Conservation (phyloP, 441 rosid genomes). For the Gossypium davidsonii region DNA sequence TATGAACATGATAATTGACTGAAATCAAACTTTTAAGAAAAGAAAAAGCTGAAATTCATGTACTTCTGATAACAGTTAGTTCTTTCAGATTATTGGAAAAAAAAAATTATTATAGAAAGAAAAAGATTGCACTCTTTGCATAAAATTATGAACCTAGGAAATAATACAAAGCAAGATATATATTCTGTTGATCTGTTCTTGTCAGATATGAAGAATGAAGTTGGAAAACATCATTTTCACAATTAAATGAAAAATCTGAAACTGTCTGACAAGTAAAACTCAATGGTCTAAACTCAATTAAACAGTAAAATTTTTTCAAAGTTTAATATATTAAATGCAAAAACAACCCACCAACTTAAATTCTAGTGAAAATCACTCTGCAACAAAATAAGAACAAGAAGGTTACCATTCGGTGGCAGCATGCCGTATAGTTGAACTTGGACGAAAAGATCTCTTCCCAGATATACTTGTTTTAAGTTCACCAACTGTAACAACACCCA, state of each 20-base stretch:
- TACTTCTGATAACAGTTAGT: not conserved
- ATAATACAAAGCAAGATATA: not conserved
- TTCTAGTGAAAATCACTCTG: not conserved
- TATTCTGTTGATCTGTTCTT: not conserved
- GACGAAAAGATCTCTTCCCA: conserved; percentile 83
- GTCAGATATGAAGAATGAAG: not conserved
- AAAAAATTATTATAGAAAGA: not conserved
- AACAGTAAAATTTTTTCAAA: not conserved
- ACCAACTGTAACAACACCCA: conserved; percentile 79
- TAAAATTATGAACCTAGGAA: conserved; percentile 5
- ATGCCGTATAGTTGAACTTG: conserved; percentile 75
- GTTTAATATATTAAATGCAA: not conserved
- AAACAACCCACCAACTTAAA: not conserved
- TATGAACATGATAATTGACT: not conserved
- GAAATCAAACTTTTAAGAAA: not conserved
- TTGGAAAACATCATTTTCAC: not conserved
- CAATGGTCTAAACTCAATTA: not conserved
- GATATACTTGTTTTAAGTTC: conserved; percentile 82
- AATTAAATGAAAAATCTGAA: not conserved
- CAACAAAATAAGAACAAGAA: conserved; percentile 11
- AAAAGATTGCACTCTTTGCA: not conserved
- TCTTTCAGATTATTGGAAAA: not conserved
- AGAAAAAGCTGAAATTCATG: not conserved
- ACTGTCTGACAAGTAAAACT: not conserved
- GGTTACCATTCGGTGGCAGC: conserved; percentile 90